phyloP scores from a whole-genome alignment of 306 rosid species.

The Senna tora region DNA sequence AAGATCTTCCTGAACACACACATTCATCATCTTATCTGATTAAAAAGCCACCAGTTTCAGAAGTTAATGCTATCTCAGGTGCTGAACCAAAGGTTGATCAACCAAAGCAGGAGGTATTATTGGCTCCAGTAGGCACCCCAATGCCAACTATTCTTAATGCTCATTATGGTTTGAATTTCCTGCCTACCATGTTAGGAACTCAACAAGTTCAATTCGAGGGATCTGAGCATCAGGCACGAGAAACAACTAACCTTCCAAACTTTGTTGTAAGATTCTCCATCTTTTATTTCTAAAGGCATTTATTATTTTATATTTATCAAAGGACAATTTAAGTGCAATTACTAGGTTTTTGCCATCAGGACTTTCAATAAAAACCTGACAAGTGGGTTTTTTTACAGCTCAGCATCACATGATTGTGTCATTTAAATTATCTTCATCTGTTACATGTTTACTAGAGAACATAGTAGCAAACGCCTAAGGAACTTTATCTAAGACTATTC shows the following conservation, averaged over 20 bases:
- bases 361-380: too few relatives aligned
- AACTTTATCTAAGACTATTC: too few relatives aligned
- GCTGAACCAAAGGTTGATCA: conserved; percentile 42
- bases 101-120: conserved; percentile 39
- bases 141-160: conserved; percentile 32
- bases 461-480: too few relatives aligned
- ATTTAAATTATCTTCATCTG: too few relatives aligned
- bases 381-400: too few relatives aligned
- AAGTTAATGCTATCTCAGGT: conserved; percentile 26
- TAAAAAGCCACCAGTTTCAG: conserved; percentile 40
- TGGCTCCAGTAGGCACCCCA: conserved; percentile 37
- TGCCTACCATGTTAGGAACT: conserved; percentile 33
- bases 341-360: too few relatives aligned
- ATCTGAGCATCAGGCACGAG: conserved; percentile 31
- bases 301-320: neutral
- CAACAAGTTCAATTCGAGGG: conserved; percentile 32
- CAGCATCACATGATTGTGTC: too few relatives aligned
- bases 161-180: conserved; percentile 35
- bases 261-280: conserved; percentile 26
- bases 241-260: conserved; percentile 26
- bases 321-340: too few relatives aligned
- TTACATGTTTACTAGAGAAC: too few relatives aligned
- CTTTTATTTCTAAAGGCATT: neutral
- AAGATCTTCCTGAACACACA: conserved; percentile 36
- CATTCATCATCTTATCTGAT: conserved; percentile 34